Base-by-base conservation (phyloP, 345 rosid genomes). In the Brassica cretica region DNA sequence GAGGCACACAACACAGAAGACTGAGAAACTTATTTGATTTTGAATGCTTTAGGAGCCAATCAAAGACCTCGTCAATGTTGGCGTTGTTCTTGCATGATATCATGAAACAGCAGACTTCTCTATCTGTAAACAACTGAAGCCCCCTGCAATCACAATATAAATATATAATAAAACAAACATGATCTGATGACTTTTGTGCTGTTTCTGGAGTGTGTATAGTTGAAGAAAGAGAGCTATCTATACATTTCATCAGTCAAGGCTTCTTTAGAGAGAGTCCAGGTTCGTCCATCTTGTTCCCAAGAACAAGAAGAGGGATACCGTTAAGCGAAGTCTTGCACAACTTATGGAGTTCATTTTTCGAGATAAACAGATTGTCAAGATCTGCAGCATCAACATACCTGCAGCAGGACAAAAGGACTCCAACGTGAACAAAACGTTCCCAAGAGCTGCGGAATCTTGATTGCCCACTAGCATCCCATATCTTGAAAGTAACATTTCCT, bases 391-490 rank as follows among this genome's bases (percentile, higher is more conserved):
- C 55, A 49, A 49, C 55, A 49, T 49, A 49, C 55, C 55, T 49
- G 55, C 21, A 33, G 37, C 37, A n/a, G 81, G 66, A 81, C 25
- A 6, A 82, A 27, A 6, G 25, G 55, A 78, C 46, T 70, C 29
- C 30, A 73, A 44, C 25, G 19, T 0, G 89, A 27, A 27, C 92
- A 76, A 87, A 89, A 76, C 93, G 86, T 80, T 89, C 93, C 93
- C 93, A 89, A 89, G 87, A 85, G 71, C 93, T 87, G 59, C 93
- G 88, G 77, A 89, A 87, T 77, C 93, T 87, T 46, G 93, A 93
- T 80, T 87, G 88, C 61, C 89, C 90, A 44, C 95, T 92, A 81
- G 85, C 90, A 84, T 91, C 97, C 97, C 97, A 91, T 80, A 91
- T 65, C 81, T 91, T 91, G 84, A 89, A 89, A 3, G 91, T 91